Evolutionary conservation across 2,329 filamentous ascomycete species (phyloP), one percentile per base, ranked within the genome.

Genomic region (Fusarium keratoplasticum): DNA sequence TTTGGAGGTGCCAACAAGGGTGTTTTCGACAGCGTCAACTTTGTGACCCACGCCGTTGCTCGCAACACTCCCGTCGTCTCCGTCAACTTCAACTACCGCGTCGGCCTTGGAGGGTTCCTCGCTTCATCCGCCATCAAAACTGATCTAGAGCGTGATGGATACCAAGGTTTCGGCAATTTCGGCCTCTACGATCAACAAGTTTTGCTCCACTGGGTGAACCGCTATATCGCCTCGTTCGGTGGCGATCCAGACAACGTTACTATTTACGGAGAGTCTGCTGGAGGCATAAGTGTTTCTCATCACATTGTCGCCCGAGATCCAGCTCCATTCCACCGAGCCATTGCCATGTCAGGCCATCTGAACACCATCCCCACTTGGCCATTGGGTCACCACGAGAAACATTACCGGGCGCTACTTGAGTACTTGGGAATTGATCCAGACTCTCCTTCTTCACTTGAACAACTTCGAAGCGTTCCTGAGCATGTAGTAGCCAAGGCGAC

Each of bases 261-360:
- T 13, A 70, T 70, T n/a, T 66, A 61, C 18, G 69, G 69, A 7
- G 66, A 72, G 27, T 66, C 62, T 5, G 63, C 66, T 33, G 69
- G 69, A 35, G 69, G 62, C 2, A 70, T 69, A 57, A 66, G 63
- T 20, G 66, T 72, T 16, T 66, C 69, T 31, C 66, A 66, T 31
- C 69, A 69, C 7, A 33, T 69, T 7, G 54, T 50, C 10, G 67
- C 69, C 6, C 58, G 54, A 38, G 16, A 65, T 10, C 67, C 67
- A 27, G 70, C 70, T 6, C 60, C 61, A n/a, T 72, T 70, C 50
- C 60, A 69, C 25, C 64, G 70, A 13, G 67, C 59, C 16, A 71
- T 69, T 22, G 61, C 66, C 11, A 71, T 71, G 69, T 71, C 69
- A 22, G 69, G 69, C 1, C 36, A 71, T 42, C 35, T 71, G 7